Evolutionary conservation across 768 basidiomycete genomes (phyloP), one percentile per base, ranked within the genome.

Genomic region (Suillus lakei): DNA sequence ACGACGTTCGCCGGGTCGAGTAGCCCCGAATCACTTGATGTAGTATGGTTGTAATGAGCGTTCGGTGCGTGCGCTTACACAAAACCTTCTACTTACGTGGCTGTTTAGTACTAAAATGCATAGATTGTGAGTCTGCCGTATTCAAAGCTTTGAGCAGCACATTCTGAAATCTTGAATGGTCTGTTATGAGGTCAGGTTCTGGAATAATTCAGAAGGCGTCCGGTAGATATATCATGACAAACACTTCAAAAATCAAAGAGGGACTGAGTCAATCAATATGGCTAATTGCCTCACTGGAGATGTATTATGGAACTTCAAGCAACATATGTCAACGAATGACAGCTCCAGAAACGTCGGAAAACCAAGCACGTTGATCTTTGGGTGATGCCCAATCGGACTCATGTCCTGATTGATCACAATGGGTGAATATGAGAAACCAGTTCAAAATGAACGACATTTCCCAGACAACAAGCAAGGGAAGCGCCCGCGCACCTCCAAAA

Each of bases 301-400:
- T 34, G 12, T 21, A 32, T 30, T 30, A 16, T 51, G 16, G 16
- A n/a, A n/a, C n/a, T n/a, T 41, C 26, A 43, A 16, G 13, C 18
- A 43, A 32, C 18, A 54, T n/a, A 28, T 39, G 26, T 67, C 36
- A 65, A 38, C 41, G 41, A 34, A 66, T n/a, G 62, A 85, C 75
- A 1, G 77, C 81, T 1, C 84, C 85, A 26, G 84, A 82, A 10
- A 89, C 77, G 68, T 86, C 86, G 21, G 86, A 80, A 71, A 88
- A 88, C 82, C 83, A 89, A 12, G 85, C 84, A 30, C 76, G 73
- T 70, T 89, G 88, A 65, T 87, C 85, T 63, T 83, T 83, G 0
- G 87, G 84, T 0, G 85, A 85, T 8, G 86, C 87, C 89, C 89
- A 92, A 12, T 87, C 85, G 1, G 78, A 65, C 7, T 79, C 78